Base-by-base conservation (phyloP, 768 basidiomycete genomes). In the Pseudohyphozyma bogoriensis region DNA sequence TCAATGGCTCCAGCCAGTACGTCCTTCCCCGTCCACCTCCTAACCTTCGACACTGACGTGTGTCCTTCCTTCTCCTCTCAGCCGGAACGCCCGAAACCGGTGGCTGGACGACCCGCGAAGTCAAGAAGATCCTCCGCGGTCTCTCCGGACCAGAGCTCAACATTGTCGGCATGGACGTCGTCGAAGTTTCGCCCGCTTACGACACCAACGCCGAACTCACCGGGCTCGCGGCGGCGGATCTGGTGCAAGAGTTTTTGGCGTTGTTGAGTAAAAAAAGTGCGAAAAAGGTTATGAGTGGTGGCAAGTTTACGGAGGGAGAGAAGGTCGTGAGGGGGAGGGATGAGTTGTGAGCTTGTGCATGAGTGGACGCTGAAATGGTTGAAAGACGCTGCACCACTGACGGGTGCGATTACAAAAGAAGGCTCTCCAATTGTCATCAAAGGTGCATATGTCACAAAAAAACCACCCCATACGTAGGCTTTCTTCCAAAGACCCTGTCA, bases 71-170 rank as follows among this genome's bases (percentile, higher is more conserved):
- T 18, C 24, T 53, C n/a, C 60, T 39, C 59, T 46, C 69, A 87
- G 85, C 88, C 58, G 86, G 87, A 18, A 89, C 87, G 2, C 87
- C 87, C 18, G 87, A 89, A 72, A 78, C 84, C 3, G 87, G 87
- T 35, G 87, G 87, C 16, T 88, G 85, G 86, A 87, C 87, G 4
- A 83, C 81, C 24, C 81, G 87, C 51, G 87, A 89, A 73, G 77
- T 87, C 44, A 87, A 88, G 68, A 80, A 85, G 37, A 85, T 88
- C 67, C 77, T 89, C 53, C 81, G 88, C 60, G 87, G 88, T 18
- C 77, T 89, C 16, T 81, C 81, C 2, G 86, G 86, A 7, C n/a
- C n/a, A n/a, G n/a, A n/a, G n/a, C 75, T 90, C 36, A 87, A 88
- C 71, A 83, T 88, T 58, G 82, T 89, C 36, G 85, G 85, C 33